Evolutionary conservation across 2,329 filamentous ascomycete species (phyloP).

Genomic region (Xylariales sp.): DNA sequence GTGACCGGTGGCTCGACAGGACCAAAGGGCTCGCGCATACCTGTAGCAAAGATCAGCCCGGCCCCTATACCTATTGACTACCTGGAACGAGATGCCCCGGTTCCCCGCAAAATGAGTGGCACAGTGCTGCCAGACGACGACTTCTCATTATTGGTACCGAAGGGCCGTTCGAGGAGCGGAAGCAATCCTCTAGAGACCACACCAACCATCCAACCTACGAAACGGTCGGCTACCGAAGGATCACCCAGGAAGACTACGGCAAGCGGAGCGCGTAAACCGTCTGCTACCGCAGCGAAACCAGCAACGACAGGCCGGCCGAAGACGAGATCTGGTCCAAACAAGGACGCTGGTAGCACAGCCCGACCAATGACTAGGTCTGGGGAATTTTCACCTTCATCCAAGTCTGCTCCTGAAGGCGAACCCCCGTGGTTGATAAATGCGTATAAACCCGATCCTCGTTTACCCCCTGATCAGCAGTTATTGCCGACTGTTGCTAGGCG

Average conservation of each 20-base stretch:
- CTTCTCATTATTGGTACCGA: conserved; percentile 54
- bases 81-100: conserved; percentile 68
- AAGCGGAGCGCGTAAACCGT: conserved; percentile 38
- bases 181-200: conserved; percentile 57
- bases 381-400: conserved; percentile 41
- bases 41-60: conserved; percentile 75
- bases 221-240: conserved; percentile 41
- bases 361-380: conserved; percentile 61
- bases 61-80: conserved; percentile 68
- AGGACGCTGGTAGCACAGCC: conserved; percentile 43
- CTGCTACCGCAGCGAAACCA: conserved; percentile 20
- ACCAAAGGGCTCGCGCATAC: conserved; percentile 74
- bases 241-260: conserved; percentile 49
- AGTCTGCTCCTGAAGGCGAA: conserved; percentile 81
- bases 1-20: conserved; percentile 38
- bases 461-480: conserved; percentile 93
- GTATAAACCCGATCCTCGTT: conserved; percentile 90
- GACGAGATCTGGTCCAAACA: conserved; percentile 54
- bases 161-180: conserved; percentile 64
- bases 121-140: conserved; percentile 43
- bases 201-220: conserved; percentile 26
- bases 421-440: conserved; percentile 93
- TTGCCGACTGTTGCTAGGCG: conserved; percentile 89
- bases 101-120: conserved; percentile 56
- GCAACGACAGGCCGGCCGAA: conserved; percentile 47